Base-by-base conservation (phyloP, 164 flowering plant species). In the Stephania japonica region DNA sequence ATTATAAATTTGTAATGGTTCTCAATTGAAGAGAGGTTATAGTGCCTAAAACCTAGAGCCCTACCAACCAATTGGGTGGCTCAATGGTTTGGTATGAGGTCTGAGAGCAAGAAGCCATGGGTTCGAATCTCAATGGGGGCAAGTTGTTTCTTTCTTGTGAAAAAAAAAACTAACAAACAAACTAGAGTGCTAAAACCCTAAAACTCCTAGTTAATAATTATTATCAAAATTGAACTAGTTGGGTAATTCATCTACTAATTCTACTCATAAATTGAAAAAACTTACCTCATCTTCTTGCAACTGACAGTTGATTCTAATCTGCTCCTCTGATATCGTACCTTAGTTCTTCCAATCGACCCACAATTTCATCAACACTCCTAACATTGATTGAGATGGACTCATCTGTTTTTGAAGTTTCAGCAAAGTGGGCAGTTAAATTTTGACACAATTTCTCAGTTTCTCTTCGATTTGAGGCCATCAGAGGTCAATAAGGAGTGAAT, bases 251-350 rank as follows among this genome's bases (percentile, higher is more conserved):
- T 32, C 38, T 32, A 32, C 38, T 32, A 32, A 32, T 32, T 27
- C 32, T 27, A 27, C 32, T 27, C 32, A 27, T 27, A 27, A 27
- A 27, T 3, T 27, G 32, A 27, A 27, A 27, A 27, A 27, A 27
- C 32, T 38, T 75, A 84, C 93, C 91, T 88, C 93, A 70, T 92
- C 96, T 71, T 88, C n/a, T n/a, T n/a, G n/a, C n/a, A 82, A 76
- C 76, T 89, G 91, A 42, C 87, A 84, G 76, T 92, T 88, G 75
- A 80, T 78, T 66, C 72, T 83, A 50, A 85, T 81, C 78, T 81
- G 82, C 64, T 92, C 94, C 67, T 84, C 88, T 2, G n/a, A 79
- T 78, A 90, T 81, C 79, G n/a, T 50, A 73, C 4, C 24, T 65
- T 74, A 89, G 73, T 82, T 85, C 82, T 50, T 83, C 81, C 73